Evolutionary conservation across 2,329 filamentous ascomycete genomes (phyloP), one percentile per base, ranked within the genome.

Genomic region (Stachybotrys chlorohalonatus): DNA sequence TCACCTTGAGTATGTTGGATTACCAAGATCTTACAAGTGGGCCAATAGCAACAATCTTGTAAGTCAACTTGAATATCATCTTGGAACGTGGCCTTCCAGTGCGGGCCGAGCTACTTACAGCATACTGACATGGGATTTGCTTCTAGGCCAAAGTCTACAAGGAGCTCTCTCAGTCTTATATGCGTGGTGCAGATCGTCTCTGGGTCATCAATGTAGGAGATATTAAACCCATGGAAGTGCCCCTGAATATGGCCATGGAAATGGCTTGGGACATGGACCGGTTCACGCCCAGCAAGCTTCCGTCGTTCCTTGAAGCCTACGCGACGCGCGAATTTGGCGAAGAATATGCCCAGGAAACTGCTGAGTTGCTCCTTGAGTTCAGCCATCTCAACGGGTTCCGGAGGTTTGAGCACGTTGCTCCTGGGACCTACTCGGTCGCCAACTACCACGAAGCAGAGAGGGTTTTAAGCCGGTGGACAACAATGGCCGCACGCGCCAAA

Each of bases 141-240:
- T 68, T 70, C 1, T 31, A 62, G 61, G 53, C 62, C 31, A 66
- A 66, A 31, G 58, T 62, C 7, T 60, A 57, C 51, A 81, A 64
- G 73, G 57, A 69, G 60, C 75, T 84, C 64, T 42, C 8, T 49
- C 70, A 80, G 31, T 75, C 80, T 1, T 80, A 84, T 55, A 69
- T 78, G 30, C 73, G 80, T 24, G 73, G 80, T 2, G 82, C 83
- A 2, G 74, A 77, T 50, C 73, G 76, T 31, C 82, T 86, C 56
- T 86, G 83, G 83, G 75, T 86, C 49, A 78, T 85, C 57, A 86
- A 86, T 58, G 78, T 86, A 5, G 83, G 82, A 11, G 83, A 86
- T 60, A 71, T 86, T 58, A 86, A 86, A 63, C 79, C 81, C 1
- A 70, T 66, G 68, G 81, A 84, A 65, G 68, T 83, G 2, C 78